Evolutionary conservation across 345 rosid genomes (phyloP).

Genomic region (Hirschfeldia incana): DNA sequence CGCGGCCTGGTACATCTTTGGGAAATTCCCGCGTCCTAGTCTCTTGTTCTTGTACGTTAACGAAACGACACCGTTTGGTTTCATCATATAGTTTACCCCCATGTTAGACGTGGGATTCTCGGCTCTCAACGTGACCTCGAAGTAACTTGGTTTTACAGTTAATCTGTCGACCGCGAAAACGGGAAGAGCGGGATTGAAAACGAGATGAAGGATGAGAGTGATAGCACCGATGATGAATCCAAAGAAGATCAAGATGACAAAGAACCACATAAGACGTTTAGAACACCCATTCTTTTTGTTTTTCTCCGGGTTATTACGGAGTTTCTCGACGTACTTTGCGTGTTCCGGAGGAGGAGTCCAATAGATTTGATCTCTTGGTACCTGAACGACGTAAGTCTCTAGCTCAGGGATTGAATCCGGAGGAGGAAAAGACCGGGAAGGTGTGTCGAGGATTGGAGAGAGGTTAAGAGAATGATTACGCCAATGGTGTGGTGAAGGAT

Average conservation of each 20-base stretch:
- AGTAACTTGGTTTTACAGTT: background rate
- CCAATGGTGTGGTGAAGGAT: conserved; percentile 27
- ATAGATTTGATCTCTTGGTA: conserved; percentile 71
- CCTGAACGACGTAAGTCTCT: conserved; percentile 55
- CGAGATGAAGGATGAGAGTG: background rate
- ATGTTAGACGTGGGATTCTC: conserved; percentile 45
- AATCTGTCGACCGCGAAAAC: conserved; percentile 19
- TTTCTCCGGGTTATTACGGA: conserved; percentile 30
- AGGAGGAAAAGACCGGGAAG: conserved; percentile 23
- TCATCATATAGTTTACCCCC: conserved; percentile 37
- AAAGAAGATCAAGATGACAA: conserved; percentile 27
- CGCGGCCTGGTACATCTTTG: conserved; percentile 34
- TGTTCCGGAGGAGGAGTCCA: conserved; percentile 61
- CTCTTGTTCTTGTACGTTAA: conserved; percentile 43
- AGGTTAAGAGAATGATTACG: conserved; percentile 38
- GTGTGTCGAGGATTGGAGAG: conserved; percentile 1
- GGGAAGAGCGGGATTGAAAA: conserved; percentile 24
- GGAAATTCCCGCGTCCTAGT: conserved; percentile 47
- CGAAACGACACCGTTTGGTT: conserved; percentile 5
- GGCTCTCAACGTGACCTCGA: conserved; percentile 34
- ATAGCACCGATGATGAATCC: conserved; percentile 25
- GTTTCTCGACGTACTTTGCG: conserved; percentile 49
- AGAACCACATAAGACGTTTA: conserved; percentile 29
- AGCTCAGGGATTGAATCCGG: conserved; percentile 19
- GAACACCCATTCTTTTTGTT: conserved; percentile 7